A percentile compares a stretch with the other conserved stretches of the same genome.
Conservation (phyloP, 495 filamentous ascomycete species). For the Penicillium paxilli region DNA sequence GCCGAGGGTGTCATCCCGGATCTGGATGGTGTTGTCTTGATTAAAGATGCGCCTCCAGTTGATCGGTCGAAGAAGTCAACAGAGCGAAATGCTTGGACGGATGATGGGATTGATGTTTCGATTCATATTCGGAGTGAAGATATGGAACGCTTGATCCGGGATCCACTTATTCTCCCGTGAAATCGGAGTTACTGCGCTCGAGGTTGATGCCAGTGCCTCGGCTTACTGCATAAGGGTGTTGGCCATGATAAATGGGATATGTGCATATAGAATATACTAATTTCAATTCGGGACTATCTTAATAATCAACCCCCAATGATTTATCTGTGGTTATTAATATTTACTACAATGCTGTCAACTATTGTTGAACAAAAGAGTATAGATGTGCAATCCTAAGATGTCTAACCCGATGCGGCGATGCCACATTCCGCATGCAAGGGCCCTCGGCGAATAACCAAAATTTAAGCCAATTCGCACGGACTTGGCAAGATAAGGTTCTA, state of each 20-base stretch:
- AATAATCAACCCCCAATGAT: too few relatives aligned
- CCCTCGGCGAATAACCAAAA: constrained; percentile 4
- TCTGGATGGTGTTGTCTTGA: constrained; percentile 26
- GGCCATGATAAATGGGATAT: too few relatives aligned
- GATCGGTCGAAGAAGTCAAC: not conserved
- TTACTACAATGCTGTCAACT: too few relatives aligned
- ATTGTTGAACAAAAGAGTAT: too few relatives aligned
- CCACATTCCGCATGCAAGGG: constrained; percentile 16
- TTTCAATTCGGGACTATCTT: too few relatives aligned
- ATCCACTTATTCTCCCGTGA: constrained; percentile 15
- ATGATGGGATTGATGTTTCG: constrained; percentile 27
- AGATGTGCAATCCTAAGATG: too few relatives aligned
- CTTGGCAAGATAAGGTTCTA: not conserved
- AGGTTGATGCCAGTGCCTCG: too few relatives aligned
- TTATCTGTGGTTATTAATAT: too few relatives aligned
- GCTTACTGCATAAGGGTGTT: too few relatives aligned
- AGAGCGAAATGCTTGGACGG: constrained; percentile 13
- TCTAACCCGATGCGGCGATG: constrained; percentile 12
- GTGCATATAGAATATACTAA: too few relatives aligned
- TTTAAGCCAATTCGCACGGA: not conserved
- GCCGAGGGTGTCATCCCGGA: constrained; percentile 22
- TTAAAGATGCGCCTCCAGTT: constrained; percentile 27
- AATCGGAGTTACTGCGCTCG: too few relatives aligned
- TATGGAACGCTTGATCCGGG: constrained; percentile 25
- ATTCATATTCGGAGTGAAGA: constrained; percentile 23